Conservation (phyloP, 2,329 filamentous ascomycete species). For the Xylaria sp. region DNA sequence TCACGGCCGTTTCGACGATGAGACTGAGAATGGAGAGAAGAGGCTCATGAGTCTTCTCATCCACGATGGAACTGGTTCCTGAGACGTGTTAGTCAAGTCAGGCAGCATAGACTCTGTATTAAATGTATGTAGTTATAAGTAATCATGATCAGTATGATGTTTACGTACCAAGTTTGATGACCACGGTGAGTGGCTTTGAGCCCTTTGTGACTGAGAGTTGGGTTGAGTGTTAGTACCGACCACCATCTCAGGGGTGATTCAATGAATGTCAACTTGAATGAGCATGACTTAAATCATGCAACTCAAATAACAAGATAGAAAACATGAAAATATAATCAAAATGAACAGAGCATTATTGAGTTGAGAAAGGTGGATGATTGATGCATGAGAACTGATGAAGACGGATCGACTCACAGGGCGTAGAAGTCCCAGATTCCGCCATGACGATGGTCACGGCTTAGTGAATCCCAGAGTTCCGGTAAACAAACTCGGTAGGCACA, state of each 20-base stretch:
- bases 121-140: no score
- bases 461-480: no score
- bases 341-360: no score
- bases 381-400: constrained; percentile 4
- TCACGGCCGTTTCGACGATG: constrained; percentile 91
- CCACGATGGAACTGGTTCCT: constrained; percentile 99
- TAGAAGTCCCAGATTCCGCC: constrained; percentile 22
- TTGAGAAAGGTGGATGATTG: background rate
- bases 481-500: background rate
- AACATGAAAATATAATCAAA: no score
- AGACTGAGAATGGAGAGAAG: constrained; percentile 83
- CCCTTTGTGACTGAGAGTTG: constrained; percentile 57
- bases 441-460: constrained; percentile 14
- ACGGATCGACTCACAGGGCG: constrained; percentile 30
- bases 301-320: no score
- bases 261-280: background rate
- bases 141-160: background rate
- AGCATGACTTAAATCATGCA: background rate
- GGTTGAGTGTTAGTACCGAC: constrained; percentile 16
- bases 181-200: constrained; percentile 63
- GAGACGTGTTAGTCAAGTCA: constrained; percentile 9
- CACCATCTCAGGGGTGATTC: background rate
- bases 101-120: background rate
- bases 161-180: constrained; percentile 77
- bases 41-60: constrained; percentile 91